A percentile compares a stretch with the other conserved stretches of the same genome.
Evolutionary conservation across 2,329 filamentous ascomycete species (phyloP).

Genomic region (Podosphaera fusca): DNA sequence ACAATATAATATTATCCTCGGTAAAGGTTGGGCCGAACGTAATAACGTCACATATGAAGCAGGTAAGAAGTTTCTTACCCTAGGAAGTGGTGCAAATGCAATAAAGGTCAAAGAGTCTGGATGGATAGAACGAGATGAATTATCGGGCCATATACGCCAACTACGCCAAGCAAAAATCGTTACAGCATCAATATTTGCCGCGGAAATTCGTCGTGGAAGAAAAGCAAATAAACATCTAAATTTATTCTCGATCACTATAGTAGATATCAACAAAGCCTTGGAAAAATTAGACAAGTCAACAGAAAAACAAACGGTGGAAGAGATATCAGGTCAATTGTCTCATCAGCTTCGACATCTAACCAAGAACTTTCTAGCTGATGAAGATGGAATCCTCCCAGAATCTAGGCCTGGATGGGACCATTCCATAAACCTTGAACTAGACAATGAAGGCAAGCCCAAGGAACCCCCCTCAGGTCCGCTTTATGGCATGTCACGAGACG

Average conservation of each 20-base stretch:
- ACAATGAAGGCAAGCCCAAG: background rate
- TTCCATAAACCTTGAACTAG: too few species aligned
- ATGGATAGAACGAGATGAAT: background rate
- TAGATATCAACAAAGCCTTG: background rate
- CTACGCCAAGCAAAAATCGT: background rate
- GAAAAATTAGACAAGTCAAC: too few species aligned
- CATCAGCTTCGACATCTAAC: too few species aligned
- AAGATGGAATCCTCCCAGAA: too few species aligned
- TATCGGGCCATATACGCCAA: background rate
- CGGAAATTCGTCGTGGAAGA: background rate
- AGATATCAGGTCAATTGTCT: too few species aligned
- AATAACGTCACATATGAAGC: too few species aligned
- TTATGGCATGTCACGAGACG: background rate
- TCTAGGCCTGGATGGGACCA: too few species aligned
- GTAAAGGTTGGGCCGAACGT: background rate
- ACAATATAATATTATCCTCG: background rate
- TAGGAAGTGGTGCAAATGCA: too few species aligned
- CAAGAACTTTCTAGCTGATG: too few species aligned
- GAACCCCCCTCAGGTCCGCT: background rate
- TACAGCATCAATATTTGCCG: background rate
- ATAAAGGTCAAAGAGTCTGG: too few species aligned
- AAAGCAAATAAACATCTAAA: background rate
- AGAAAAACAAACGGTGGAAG: too few species aligned
- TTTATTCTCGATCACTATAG: background rate
- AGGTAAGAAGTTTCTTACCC: too few species aligned